Percentiles rank a stretch among this genome's conserved stretches.
Conservation (phyloP, 1,139 yeast species). For the Taphrina wiesneri region DNA sequence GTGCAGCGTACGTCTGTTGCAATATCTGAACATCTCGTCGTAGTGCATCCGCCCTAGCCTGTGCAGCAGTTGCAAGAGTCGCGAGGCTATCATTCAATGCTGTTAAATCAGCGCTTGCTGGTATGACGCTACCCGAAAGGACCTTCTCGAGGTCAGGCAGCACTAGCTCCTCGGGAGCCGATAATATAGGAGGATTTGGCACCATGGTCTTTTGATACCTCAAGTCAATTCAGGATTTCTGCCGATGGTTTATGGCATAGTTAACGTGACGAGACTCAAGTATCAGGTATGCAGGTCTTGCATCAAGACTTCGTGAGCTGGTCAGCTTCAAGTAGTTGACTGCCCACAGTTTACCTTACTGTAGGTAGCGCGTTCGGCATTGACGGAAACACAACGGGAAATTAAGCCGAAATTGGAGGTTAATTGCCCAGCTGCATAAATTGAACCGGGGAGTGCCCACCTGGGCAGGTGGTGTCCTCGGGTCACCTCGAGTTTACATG, state of each 20-base stretch:
- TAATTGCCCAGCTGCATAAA: background rate
- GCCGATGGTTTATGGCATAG: no score
- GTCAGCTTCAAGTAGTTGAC: no score
- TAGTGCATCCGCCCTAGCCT: conserved; percentile 31
- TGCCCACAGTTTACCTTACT: no score
- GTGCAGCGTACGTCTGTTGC: conserved; percentile 15
- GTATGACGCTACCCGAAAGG: conserved; percentile 10
- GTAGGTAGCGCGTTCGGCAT: background rate
- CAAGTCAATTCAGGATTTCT: background rate
- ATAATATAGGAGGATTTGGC: conserved; percentile 12
- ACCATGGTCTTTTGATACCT: background rate
- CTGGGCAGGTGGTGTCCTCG: no score
- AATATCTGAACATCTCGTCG: conserved; percentile 19
- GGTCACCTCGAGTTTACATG: no score
- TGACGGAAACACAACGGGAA: background rate
- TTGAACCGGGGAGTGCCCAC: no score
- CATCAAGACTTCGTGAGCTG: no score
- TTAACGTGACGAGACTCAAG: no score
- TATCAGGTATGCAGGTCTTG: no score
- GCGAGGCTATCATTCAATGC: conserved; percentile 20
- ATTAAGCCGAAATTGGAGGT: conserved; percentile 6
- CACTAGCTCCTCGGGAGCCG: conserved; percentile 3
- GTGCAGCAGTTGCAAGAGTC: conserved; percentile 19
- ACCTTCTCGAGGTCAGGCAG: conserved; percentile 22
- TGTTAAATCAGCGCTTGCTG: conserved; percentile 19